Conservation (phyloP, 2,329 filamentous ascomycete species). For the Colletotrichum chlorophyti region DNA sequence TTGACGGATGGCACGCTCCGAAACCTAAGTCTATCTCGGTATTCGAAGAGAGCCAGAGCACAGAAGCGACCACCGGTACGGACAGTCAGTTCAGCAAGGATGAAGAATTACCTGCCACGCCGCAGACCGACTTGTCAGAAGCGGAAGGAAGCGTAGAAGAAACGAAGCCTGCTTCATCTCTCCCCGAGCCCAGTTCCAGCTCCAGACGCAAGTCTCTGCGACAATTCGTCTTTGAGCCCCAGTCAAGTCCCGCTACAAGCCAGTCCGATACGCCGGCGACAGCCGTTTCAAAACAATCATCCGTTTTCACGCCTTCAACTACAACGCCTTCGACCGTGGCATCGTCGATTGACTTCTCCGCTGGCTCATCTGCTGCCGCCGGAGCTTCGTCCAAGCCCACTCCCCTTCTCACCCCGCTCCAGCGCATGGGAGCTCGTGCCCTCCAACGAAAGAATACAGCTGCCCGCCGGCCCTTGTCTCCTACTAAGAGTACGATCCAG, state of each 20-base stretch:
- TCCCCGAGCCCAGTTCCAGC: neutral
- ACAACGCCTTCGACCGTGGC: constrained; percentile 47
- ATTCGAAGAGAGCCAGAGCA: constrained; percentile 47
- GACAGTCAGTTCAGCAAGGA: constrained; percentile 29
- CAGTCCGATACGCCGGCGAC: constrained; percentile 38
- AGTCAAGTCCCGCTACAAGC: constrained; percentile 27
- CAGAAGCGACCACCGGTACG: constrained; percentile 1
- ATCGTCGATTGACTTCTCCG: constrained; percentile 49
- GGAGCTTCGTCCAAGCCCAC: constrained; percentile 50
- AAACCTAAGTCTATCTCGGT: constrained; percentile 49
- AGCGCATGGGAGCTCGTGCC: constrained; percentile 58
- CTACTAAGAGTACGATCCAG: constrained; percentile 27
- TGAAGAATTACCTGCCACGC: constrained; percentile 15
- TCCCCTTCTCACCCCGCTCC: constrained; percentile 57
- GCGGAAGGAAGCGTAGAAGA: neutral
- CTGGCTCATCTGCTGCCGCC: constrained; percentile 31
- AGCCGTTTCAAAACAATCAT: constrained; percentile 40
- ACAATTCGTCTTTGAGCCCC: constrained; percentile 34
- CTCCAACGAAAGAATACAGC: constrained; percentile 38
- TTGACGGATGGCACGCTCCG: constrained; percentile 53
- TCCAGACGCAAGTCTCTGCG: constrained; percentile 28
- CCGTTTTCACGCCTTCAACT: constrained; percentile 33
- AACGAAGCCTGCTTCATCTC: neutral
- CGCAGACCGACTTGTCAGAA: constrained; percentile 16
- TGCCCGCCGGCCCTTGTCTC: constrained; percentile 33